Evolutionary conservation across 2,329 filamentous ascomycete genomes (phyloP).

Genomic region (Paraconiothyrium brasiliense): DNA sequence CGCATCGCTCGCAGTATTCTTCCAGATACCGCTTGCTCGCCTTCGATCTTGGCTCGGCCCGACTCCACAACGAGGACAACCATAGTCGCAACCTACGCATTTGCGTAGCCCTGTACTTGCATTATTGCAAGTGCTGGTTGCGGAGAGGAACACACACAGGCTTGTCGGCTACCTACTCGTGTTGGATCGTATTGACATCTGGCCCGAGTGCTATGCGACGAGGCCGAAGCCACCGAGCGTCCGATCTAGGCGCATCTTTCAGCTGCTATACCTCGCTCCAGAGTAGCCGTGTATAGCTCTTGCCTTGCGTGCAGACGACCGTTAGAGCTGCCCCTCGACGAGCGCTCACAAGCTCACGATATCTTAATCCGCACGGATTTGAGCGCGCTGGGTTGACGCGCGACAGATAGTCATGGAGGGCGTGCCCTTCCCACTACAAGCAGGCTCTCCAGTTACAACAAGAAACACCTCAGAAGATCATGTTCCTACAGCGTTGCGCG

Average conservation of each 20-base stretch:
- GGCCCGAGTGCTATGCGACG: conserved; percentile 5
- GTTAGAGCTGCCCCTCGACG: neutral
- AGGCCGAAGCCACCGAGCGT: conserved; percentile 5
- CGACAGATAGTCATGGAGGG: conserved; percentile 32
- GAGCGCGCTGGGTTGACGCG: neutral
- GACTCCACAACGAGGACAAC: neutral
- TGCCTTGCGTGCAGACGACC: neutral
- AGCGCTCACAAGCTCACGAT: neutral
- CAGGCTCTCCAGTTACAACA: conserved; percentile 36
- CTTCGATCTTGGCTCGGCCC: conserved; percentile 1
- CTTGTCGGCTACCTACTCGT: neutral
- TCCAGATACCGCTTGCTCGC: neutral
- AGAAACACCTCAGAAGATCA: conserved; percentile 30
- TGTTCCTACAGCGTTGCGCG: conserved; percentile 42
- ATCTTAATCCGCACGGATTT: neutral
- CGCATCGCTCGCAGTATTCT: neutral
- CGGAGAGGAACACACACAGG: neutral
- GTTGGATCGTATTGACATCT: neutral
- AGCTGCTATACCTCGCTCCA: neutral
- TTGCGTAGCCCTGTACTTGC: neutral
- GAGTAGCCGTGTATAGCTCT: neutral
- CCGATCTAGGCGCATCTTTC: neutral
- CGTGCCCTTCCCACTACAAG: conserved; percentile 42
- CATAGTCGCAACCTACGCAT: neutral
- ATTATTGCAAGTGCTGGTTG: neutral